phyloP scores from a whole-genome alignment of 2,329 filamentous ascomycete genomes.

The Geosmithia flava region DNA sequence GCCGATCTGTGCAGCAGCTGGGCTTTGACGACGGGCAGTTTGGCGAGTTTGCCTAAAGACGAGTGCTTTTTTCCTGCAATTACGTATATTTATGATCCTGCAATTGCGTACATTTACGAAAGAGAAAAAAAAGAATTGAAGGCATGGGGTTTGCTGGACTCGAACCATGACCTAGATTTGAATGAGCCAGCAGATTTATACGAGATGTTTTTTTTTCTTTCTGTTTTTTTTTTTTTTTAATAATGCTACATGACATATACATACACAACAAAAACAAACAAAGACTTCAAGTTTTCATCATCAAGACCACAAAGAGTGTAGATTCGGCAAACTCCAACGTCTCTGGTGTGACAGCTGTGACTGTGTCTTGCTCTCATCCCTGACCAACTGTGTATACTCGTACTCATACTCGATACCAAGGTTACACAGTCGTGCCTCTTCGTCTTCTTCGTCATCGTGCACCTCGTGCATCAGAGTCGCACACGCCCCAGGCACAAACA shows the following conservation, averaged over 20 bases:
- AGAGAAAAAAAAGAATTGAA: background rate
- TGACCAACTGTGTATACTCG: background rate
- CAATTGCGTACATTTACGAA: background rate
- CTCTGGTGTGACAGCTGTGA: conserved; percentile 4
- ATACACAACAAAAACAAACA: background rate
- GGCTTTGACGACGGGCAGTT: conserved; percentile 84
- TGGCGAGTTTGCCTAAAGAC: conserved; percentile 60
- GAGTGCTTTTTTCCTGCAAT: background rate
- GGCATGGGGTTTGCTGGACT: background rate
- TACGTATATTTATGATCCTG: background rate
- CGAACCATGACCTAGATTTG: background rate
- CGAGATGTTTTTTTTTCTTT: background rate
- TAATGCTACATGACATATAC: background rate
- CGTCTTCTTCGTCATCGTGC: background rate
- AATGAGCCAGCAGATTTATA: background rate
- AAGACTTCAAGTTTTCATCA: background rate
- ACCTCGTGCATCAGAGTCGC: background rate
- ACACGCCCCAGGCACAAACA: conserved; percentile 16
- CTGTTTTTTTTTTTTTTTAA: background rate
- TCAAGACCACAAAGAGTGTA: conserved; percentile 12
- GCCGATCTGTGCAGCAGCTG: conserved; percentile 47
- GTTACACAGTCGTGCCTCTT: background rate
- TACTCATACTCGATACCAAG: conserved; percentile 1
- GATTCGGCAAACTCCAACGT: conserved; percentile 15
- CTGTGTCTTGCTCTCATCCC: background rate